Evolutionary conservation across 1,139 yeast genomes (phyloP).

Genomic region (Debaryomyces fabryi): DNA sequence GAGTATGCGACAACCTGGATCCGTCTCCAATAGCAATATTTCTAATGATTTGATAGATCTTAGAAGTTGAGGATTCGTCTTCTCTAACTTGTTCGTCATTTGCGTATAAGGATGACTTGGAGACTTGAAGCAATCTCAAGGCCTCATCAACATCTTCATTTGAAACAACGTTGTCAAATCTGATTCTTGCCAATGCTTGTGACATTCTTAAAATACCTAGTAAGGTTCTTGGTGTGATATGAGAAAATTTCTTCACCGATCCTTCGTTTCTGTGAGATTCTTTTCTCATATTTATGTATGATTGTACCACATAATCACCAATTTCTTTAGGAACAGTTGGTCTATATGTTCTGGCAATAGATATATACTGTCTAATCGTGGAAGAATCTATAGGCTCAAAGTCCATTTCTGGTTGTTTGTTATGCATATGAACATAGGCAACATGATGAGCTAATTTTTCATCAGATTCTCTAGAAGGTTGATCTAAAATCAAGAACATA

Average conservation of each 20-base stretch:
- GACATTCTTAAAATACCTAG: constrained; percentile 90
- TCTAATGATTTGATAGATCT: constrained; percentile 63
- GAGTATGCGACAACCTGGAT: constrained; percentile 36
- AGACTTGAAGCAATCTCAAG: constrained; percentile 78
- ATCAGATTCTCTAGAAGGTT: constrained; percentile 79
- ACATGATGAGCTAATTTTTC: constrained; percentile 91
- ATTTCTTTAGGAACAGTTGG: constrained; percentile 88
- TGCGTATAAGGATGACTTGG: constrained; percentile 75
- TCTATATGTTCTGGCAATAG: constrained; percentile 80
- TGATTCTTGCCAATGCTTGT: constrained; percentile 89
- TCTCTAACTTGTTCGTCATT: constrained; percentile 54
- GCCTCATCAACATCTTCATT: constrained; percentile 95
- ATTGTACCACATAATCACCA: constrained; percentile 83
- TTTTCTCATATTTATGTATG: constrained; percentile 90
- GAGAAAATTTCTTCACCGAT: constrained; percentile 76
- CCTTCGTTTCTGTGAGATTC: constrained; percentile 82
- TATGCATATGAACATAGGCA: constrained; percentile 93
- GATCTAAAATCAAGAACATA: constrained; percentile 82
- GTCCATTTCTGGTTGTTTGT: constrained; percentile 77
- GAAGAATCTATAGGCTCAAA: constrained; percentile 77
- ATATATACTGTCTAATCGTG: constrained; percentile 84
- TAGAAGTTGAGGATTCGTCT: constrained; percentile 55
- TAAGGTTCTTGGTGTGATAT: constrained; percentile 93
- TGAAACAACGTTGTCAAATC: constrained; percentile 74
- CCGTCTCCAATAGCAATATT: constrained; percentile 54